These are phyloP conservation scores for Boletus vermiculosoides DNA, from an alignment of 768 basidiomycete species.

Conservation along the genomic window DNA sequence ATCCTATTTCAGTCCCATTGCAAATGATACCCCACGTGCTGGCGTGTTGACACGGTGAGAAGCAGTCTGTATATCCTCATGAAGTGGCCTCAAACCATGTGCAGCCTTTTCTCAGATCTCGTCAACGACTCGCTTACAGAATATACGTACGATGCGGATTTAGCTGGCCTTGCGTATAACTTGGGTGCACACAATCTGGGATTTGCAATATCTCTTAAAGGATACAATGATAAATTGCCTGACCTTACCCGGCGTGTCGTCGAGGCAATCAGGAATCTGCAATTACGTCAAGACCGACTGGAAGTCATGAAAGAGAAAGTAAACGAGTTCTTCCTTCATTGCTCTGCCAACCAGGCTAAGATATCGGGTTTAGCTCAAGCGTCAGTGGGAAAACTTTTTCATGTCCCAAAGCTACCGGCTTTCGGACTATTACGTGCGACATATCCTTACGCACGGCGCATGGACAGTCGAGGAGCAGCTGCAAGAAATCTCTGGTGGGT, in stretches of 20 bases:
- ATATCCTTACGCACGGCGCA: slow-evolving; percentile 66
- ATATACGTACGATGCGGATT: slow-evolving; percentile 87
- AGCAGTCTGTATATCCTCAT: background rate
- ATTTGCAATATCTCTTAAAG: slow-evolving; percentile 63
- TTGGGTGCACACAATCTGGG: slow-evolving; percentile 64
- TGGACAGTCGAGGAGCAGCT: slow-evolving; percentile 82
- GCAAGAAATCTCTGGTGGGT: slow-evolving; percentile 69
- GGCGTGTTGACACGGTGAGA: slow-evolving; percentile 70
- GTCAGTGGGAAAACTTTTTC: slow-evolving; percentile 84
- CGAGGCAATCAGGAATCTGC: slow-evolving; percentile 60
- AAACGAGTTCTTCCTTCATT: slow-evolving; percentile 13
- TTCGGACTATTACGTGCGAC: slow-evolving; percentile 71
- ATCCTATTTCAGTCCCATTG: slow-evolving; percentile 45
- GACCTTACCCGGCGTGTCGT: slow-evolving; percentile 72
- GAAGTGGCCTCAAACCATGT: background rate
- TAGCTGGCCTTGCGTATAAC: slow-evolving; percentile 82
- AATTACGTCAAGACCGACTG: slow-evolving; percentile 69
- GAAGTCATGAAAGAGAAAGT: slow-evolving; percentile 86
- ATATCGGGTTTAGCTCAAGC: slow-evolving; percentile 51
- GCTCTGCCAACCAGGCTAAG: background rate
- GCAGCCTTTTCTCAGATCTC: slow-evolving; percentile 76
- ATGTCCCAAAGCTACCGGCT: slow-evolving; percentile 80
- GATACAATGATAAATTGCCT: slow-evolving; percentile 90
- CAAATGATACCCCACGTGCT: slow-evolving; percentile 62
- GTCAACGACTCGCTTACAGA: slow-evolving; percentile 89